Base-by-base conservation (phyloP, 306 rosid species). In the Pueraria montana region DNA sequence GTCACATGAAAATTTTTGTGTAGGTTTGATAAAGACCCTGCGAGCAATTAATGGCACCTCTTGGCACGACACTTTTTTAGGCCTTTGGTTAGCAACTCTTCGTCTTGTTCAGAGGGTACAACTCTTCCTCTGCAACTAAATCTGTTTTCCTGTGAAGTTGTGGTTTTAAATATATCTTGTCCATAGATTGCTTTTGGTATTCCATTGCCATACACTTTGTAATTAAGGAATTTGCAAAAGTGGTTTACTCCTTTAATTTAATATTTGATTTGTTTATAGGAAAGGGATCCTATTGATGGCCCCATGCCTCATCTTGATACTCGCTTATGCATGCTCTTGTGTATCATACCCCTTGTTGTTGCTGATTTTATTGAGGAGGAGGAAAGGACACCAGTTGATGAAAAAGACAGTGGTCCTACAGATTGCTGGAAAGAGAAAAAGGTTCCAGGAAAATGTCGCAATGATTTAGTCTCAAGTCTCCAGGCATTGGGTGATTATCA, bases 221-320 rank as follows among this genome's bases (percentile, higher is more conserved):
- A 16, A 40, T 65, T 80, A 64, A 34, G 69, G 59, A 40, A 26
- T 23, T 80, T 38, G 30, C 74, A 5, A 55, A 23, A 38, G 45
- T 27, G 56, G 26, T 61, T 23, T 55, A 36, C 52, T 74, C 32
- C 65, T 8, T 21, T 24, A 21, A 43, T 50, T 71, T 76, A 72
- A 40, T 4, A 61, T 13, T 67, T 30, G 18, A 24, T 86, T 46
- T 72, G 6, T 74, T 82, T 72, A 32, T 67, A 93, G 99, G 99
- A 94, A 92, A 94, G 98, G 87, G 96, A 92, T 76, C 96, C 97
- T n/a, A 93, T 94, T 78, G 98, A 96, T 72, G 99, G 99, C n/a
- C 99, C 99, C 11, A 87, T 96, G 92, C 98, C 99, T 74, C 96
- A 87, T 87, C 87, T 96, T 13, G 99, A 96, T 84, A 87, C 98